Percentiles rank a stretch among this genome's conserved stretches.
Conservation (phyloP, 768 basidiomycete species). For the Leccinum fibrillosum region DNA sequence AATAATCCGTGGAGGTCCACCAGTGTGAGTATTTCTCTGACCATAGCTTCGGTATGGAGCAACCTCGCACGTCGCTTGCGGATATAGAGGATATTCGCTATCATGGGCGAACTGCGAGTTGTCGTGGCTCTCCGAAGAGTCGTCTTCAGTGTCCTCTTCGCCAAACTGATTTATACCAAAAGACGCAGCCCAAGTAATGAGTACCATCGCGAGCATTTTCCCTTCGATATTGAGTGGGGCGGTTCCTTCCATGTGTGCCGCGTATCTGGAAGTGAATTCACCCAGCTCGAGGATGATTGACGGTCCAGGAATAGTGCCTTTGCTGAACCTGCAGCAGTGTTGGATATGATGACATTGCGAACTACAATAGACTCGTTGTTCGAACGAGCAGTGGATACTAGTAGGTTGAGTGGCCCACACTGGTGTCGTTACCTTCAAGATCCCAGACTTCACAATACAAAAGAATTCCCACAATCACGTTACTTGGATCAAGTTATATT, state of each 20-base stretch:
- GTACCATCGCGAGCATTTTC: conserved; percentile 69
- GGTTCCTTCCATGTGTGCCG: conserved; percentile 60
- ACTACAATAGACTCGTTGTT: too few relatives aligned
- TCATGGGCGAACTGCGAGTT: conserved; percentile 15
- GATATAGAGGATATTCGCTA: conserved; percentile 7
- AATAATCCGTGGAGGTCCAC: conserved; percentile 79
- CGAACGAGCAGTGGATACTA: too few relatives aligned
- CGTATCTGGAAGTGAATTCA: conserved; percentile 75
- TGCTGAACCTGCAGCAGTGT: too few relatives aligned
- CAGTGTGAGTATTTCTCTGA: conserved; percentile 72
- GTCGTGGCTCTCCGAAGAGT: conserved; percentile 1
- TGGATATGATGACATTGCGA: too few relatives aligned
- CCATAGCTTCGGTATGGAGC: conserved; percentile 62
- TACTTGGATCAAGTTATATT: too few relatives aligned
- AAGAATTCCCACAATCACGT: too few relatives aligned
- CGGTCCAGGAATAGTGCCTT: too few relatives aligned
- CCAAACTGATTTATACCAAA: conserved; percentile 84
- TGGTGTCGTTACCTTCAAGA: too few relatives aligned
- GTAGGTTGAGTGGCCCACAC: too few relatives aligned
- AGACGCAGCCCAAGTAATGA: conserved; percentile 87
- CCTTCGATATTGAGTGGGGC: conserved; percentile 68
- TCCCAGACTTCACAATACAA: too few relatives aligned
- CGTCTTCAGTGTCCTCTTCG: conserved; percentile 34
- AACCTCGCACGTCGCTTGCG: conserved; percentile 43
- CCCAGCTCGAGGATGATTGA: conserved; percentile 60